These are phyloP conservation scores for Clarireedia monteithiana DNA, from an alignment of 2,329 filamentous ascomycete genomes.

Conservation along the genomic window DNA sequence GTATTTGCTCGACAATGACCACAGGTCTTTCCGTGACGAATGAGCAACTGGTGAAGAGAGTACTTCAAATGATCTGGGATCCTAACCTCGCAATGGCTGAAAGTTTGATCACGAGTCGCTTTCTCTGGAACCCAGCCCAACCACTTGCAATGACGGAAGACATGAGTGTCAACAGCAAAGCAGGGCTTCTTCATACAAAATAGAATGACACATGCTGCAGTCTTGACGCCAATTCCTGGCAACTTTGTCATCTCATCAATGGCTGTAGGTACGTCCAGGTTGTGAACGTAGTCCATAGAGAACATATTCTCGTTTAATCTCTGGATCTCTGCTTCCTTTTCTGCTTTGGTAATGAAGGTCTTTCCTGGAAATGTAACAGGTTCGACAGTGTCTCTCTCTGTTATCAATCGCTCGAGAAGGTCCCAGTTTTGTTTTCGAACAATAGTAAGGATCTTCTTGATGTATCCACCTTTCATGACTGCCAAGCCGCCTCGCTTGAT, in stretches of 20 bases:
- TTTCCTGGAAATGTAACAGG: slow-evolving; percentile 38
- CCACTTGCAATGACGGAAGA: slow-evolving; percentile 44
- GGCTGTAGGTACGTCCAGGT: slow-evolving; percentile 37
- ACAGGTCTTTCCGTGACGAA: slow-evolving; percentile 44
- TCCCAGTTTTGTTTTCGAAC: slow-evolving; percentile 60
- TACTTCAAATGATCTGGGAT: slow-evolving; percentile 48
- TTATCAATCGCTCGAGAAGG: slow-evolving; percentile 42
- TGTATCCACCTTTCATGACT: slow-evolving; percentile 61
- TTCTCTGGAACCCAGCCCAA: slow-evolving; percentile 48
- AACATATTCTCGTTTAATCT: slow-evolving; percentile 51
- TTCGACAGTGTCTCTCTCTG: slow-evolving; percentile 34
- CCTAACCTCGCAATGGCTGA: slow-evolving; percentile 44
- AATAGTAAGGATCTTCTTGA: slow-evolving; percentile 66
- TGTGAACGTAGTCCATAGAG: slow-evolving; percentile 44
- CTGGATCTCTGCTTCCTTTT: slow-evolving; percentile 50
- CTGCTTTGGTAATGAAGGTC: slow-evolving; percentile 33
- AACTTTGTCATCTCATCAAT: slow-evolving; percentile 44
- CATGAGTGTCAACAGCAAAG: slow-evolving; percentile 52
- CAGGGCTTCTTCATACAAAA: slow-evolving; percentile 46
- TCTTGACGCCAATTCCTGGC: slow-evolving; percentile 50
- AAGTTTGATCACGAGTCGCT: slow-evolving; percentile 39
- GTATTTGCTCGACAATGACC: slow-evolving; percentile 42
- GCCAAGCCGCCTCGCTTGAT: slow-evolving; percentile 66
- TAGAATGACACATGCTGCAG: slow-evolving; percentile 47
- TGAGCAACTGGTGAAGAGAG: slow-evolving; percentile 46